Evolutionary conservation across 2,329 filamentous ascomycete genomes (phyloP).

Genomic region (Cercospora nicotianae): DNA sequence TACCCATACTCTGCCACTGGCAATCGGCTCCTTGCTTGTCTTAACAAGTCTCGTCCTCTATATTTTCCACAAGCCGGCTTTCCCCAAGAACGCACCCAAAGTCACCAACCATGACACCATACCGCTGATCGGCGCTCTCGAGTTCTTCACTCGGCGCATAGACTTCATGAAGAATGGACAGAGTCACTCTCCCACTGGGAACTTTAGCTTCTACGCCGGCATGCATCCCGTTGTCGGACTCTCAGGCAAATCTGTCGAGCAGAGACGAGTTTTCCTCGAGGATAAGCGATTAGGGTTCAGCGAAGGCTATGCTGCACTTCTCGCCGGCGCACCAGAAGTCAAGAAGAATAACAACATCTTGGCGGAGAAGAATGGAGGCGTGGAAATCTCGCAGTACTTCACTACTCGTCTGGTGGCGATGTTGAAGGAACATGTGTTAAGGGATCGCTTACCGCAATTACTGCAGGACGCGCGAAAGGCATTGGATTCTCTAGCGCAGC

Average conservation of each 20-base stretch:
- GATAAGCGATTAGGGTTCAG: conserved; percentile 47
- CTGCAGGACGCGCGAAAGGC: conserved; percentile 45
- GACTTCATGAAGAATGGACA: conserved; percentile 46
- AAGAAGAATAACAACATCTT: conserved; percentile 28
- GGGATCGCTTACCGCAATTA: conserved; percentile 44
- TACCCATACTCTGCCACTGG: conserved; percentile 6
- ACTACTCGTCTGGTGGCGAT: conserved; percentile 29
- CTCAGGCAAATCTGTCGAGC: conserved; percentile 43
- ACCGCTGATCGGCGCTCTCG: conserved; percentile 48
- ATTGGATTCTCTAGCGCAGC: conserved; percentile 42
- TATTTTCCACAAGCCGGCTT: conserved; percentile 25
- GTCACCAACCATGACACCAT: conserved; percentile 26
- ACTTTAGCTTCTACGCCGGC: conserved; percentile 54
- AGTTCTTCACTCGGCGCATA: conserved; percentile 51
- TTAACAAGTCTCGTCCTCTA: conserved; percentile 25
- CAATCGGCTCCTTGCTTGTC: conserved; percentile 19
- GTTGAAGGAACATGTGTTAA: conserved; percentile 33
- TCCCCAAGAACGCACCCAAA: conserved; percentile 32
- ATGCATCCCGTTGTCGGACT: conserved; percentile 49
- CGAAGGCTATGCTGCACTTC: conserved; percentile 44
- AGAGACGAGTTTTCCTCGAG: conserved; percentile 49
- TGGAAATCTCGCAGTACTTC: conserved; percentile 32
- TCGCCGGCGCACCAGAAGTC: conserved; percentile 37
- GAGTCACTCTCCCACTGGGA: conserved; percentile 41
- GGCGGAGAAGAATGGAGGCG: conserved; percentile 23